phyloP scores from a whole-genome alignment of 345 rosid species.

The Ricinus communis region DNA sequence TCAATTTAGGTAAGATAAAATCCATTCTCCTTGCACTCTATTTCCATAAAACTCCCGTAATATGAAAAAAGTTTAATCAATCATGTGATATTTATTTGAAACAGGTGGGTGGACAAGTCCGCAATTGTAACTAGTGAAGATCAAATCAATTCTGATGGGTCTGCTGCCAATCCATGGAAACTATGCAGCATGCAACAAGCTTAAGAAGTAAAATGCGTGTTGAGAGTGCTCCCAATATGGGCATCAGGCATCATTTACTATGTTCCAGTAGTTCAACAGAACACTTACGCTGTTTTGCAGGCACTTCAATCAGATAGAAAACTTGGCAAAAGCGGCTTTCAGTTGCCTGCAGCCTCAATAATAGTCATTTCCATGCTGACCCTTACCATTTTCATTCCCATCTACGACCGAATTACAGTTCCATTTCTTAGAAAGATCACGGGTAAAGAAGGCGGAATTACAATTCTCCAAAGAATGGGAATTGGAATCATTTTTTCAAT shows the following conservation, averaged over 20 bases:
- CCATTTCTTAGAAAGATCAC: conserved; percentile 41
- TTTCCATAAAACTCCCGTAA: no score
- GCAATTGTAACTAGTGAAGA: conserved; percentile 45
- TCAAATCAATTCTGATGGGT: conserved; percentile 44
- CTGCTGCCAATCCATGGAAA: conserved; percentile 51
- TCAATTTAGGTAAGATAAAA: conserved; percentile 21
- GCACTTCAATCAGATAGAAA: conserved; percentile 54
- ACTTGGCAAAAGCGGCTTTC: conserved; percentile 32
- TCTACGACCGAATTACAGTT: conserved; percentile 50
- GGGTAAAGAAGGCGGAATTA: conserved; percentile 44
- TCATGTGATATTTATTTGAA: background rate
- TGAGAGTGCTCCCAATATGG: conserved; percentile 61
- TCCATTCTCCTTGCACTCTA: no score
- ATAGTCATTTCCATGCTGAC: conserved; percentile 52
- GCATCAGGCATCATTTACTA: conserved; percentile 41
- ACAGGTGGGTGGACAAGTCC: conserved; percentile 51
- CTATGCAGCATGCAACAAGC: conserved; percentile 69
- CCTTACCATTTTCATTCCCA: conserved; percentile 48
- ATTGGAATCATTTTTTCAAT: conserved; percentile 18
- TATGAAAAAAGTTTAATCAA: no score
- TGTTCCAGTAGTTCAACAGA: conserved; percentile 44
- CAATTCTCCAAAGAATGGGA: conserved; percentile 24
- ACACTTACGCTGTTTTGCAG: conserved; percentile 55
- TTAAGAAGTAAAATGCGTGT: conserved; percentile 60
- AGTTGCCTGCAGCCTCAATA: conserved; percentile 52